A percentile compares a stretch with the other conserved stretches of the same genome.
Evolutionary conservation across 495 filamentous ascomycete species (phyloP).

Genomic region (Evernia prunastri): DNA sequence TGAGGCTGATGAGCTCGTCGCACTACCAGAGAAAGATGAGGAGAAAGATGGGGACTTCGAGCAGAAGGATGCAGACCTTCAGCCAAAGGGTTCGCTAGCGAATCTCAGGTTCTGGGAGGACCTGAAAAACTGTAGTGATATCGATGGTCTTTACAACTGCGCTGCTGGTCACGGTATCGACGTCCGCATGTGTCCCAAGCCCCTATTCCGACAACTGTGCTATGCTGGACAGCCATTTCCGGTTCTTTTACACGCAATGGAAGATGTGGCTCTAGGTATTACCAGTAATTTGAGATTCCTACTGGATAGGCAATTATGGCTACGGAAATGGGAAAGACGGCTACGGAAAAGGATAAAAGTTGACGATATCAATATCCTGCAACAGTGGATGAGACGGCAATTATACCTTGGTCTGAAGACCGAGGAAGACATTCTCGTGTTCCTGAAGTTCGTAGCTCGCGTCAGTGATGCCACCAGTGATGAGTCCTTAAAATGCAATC

Average conservation of each 20-base stretch:
- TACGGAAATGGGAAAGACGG: too few relatives aligned
- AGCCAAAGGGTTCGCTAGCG: neutral
- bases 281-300: constrained; percentile 35
- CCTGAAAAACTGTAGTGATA: constrained; percentile 16
- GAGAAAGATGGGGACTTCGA: neutral
- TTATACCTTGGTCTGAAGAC: constrained; percentile 38
- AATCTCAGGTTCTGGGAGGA: neutral
- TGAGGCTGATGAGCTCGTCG: neutral
- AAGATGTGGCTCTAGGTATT: constrained; percentile 39
- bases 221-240: constrained; percentile 20
- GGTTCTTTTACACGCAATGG: constrained; percentile 37
- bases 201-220: constrained; percentile 38
- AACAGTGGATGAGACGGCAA: constrained; percentile 33
- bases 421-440: constrained; percentile 33
- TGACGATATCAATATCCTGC: constrained; percentile 19
- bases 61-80: neutral
- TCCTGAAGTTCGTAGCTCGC: constrained; percentile 30
- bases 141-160: constrained; percentile 6
- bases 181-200: constrained; percentile 32
- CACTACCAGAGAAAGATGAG: neutral
- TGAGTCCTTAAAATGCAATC: neutral
- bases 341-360: neutral
- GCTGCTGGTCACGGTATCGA: neutral
- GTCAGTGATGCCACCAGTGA: constrained; percentile 10
- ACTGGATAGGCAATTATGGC: constrained; percentile 23